Conservation (phyloP, 192 early-diverging fungal species). For the Backusella psychrophila region DNA sequence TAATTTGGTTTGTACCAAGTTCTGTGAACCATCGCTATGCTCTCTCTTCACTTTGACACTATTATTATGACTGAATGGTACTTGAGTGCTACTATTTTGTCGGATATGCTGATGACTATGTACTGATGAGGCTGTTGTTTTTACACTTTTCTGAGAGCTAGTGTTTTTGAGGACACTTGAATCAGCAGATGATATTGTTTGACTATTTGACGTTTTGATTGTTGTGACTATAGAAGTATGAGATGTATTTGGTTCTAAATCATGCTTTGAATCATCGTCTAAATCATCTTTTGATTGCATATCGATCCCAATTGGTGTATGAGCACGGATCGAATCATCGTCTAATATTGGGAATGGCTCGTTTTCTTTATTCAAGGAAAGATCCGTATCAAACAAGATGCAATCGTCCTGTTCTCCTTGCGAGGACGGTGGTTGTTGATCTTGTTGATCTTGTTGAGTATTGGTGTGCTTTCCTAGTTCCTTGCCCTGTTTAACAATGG, state of each 20-base stretch:
- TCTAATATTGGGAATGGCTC: background rate
- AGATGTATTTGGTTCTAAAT: background rate
- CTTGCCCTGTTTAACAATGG: background rate
- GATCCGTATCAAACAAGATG: background rate
- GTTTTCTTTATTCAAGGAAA: background rate
- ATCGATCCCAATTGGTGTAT: background rate
- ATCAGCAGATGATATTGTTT: background rate
- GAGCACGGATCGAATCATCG: background rate
- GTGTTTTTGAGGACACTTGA: background rate
- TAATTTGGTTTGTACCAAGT: background rate
- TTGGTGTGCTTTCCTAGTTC: background rate
- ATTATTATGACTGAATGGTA: background rate
- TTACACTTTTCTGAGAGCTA: background rate
- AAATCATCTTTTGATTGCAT: background rate
- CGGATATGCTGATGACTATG: background rate
- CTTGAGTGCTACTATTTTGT: background rate
- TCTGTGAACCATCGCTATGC: background rate
- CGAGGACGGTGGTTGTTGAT: background rate
- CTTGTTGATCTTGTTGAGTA: background rate
- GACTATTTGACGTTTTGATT: background rate
- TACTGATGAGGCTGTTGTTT: background rate
- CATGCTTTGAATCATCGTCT: background rate
- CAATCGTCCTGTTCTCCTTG: background rate
- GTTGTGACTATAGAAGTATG: background rate
- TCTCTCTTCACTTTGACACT: background rate